Base-by-base conservation (phyloP, 305 asterid species). In the Fraxinus platypoda region DNA sequence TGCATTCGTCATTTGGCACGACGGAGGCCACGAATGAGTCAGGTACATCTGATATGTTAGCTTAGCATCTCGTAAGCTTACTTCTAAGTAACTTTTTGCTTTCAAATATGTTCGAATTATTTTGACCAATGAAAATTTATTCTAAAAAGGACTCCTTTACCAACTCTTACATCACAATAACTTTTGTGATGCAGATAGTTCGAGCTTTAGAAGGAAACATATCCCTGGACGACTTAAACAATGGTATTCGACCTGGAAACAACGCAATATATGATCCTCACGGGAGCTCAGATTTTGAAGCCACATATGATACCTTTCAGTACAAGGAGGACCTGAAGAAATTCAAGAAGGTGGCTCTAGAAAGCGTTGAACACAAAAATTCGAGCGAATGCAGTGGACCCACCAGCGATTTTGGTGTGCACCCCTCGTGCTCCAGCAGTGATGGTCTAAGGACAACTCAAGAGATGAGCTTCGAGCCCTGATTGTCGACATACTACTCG, bases 1-100 rank as follows among this genome's bases (percentile, higher is more conserved):
- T 93, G 94, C 37, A 93, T 94, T 28, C 95, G 92, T 13, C 97
- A 93, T 85, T 90, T 93, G 89, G 95, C 97, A 83, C 91, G 98
- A 23, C 89, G 90, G 30, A 88, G 98, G 90, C 98, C 97, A 73
- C 89, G 87, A 43, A 94, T 94, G 92, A 86, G 89, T 86, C 94
- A 90, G 97, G 98, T 94, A 86, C 9, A 8, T 77, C 74, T 75
- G 17, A 70, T 30, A 8, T 13, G 7, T 74, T 68, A 23, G 70
- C 57, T n/a, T 11, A 81, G 28, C 26, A 28, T 28, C 75, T 30
- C 6, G 25, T 28, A 15, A 70, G 41, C 75, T 12, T 13, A 34
- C 23, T 70, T 28, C 19, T 57, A 19, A 57, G 25, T 57, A 57
- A 5, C 12, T 57, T 19, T 57, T 19, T 57, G 28, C 26, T 57